These are phyloP conservation scores for Moelleriella libera DNA, from an alignment of 2,329 filamentous ascomycete genomes.

Conservation along the genomic window DNA sequence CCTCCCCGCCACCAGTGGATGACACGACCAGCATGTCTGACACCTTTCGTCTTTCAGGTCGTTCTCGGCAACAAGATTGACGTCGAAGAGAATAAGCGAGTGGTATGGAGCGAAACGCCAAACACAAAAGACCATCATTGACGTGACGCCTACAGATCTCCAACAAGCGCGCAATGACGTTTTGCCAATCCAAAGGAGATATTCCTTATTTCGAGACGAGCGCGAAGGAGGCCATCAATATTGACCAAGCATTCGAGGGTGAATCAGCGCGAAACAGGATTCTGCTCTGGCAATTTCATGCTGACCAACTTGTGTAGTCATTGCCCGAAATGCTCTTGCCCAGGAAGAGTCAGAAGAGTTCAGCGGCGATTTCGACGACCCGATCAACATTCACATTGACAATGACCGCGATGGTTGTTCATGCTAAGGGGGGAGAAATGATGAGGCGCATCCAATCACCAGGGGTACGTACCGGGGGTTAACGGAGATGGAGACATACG, in stretches of 20 bases:
- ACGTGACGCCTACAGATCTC: slow-evolving; percentile 49
- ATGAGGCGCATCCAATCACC: neutral
- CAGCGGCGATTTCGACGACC: slow-evolving; percentile 91
- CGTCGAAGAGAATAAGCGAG: slow-evolving; percentile 92
- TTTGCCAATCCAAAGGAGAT: slow-evolving; percentile 92
- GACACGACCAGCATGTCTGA: neutral
- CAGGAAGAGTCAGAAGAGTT: slow-evolving; percentile 98
- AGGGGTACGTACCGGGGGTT: too few relatives aligned
- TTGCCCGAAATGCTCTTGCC: slow-evolving; percentile 85
- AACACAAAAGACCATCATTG: neutral
- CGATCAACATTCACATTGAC: slow-evolving; percentile 95
- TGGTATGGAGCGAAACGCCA: slow-evolving; percentile 35
- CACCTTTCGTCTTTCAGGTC: slow-evolving; percentile 36
- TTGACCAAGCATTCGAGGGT: slow-evolving; percentile 70
- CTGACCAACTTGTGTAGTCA: slow-evolving; percentile 44
- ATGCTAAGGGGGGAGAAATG: slow-evolving; percentile 40
- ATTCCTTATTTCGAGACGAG: slow-evolving; percentile 99
- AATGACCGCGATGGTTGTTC: slow-evolving; percentile 86
- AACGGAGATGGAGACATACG: too few relatives aligned
- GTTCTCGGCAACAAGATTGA: slow-evolving; percentile 99
- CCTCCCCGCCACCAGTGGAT: neutral
- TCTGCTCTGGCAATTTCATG: neutral
- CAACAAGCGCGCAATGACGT: slow-evolving; percentile 89
- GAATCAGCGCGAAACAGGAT: slow-evolving; percentile 8
- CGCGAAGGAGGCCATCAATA: slow-evolving; percentile 96